Evolutionary conservation across 129 eudicot genomes (phyloP).

Genomic region (Flaveria brownii): DNA sequence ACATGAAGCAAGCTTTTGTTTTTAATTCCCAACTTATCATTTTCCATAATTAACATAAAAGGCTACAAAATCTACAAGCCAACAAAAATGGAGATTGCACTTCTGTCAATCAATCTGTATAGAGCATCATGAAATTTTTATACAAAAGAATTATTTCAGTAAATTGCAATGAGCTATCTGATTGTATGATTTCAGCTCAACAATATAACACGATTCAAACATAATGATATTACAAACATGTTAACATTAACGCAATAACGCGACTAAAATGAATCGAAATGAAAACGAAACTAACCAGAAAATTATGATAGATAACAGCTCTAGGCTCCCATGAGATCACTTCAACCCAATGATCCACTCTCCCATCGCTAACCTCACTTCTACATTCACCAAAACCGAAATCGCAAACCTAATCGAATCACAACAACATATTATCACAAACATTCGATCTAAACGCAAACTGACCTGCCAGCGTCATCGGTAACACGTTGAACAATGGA

Average conservation of each 20-base stretch:
- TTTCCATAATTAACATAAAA: not conserved
- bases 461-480: conserved; percentile 40
- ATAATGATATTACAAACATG: not conserved
- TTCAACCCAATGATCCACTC: conserved; percentile 64
- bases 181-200: too few relatives aligned
- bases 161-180: not conserved
- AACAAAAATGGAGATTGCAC: not conserved
- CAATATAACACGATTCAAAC: not conserved
- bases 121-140: not conserved
- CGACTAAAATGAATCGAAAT: not conserved
- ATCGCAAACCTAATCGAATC: not conserved
- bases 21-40: not conserved
- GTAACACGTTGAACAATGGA: conserved; percentile 44
- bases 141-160: not conserved
- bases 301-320: conserved; percentile 63
- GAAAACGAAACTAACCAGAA: conserved; percentile 25
- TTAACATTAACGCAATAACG: not conserved
- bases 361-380: conserved; percentile 38
- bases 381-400: conserved; percentile 21
- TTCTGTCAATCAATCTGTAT: not conserved
- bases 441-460: not conserved
- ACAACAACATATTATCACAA: not conserved
- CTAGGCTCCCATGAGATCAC: conserved; percentile 81
- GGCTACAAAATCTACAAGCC: not conserved
- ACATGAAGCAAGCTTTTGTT: not conserved